phyloP scores from a whole-genome alignment of 257 asterid genomes.

The Knoxia roxburghii region DNA sequence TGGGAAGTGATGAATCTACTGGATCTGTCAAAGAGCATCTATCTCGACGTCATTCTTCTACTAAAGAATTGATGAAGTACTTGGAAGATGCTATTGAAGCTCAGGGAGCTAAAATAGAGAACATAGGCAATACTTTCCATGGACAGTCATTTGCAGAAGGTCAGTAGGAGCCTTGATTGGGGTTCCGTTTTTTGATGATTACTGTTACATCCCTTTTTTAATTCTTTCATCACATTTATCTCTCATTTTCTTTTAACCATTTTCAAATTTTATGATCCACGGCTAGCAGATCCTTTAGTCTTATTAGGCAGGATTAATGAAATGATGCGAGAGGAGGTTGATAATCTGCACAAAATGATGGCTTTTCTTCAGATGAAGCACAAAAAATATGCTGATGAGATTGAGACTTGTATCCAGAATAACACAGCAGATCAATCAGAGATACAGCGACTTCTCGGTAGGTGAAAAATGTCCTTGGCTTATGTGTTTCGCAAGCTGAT shows the following conservation, averaged over 20 bases:
- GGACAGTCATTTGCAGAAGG: conserved; percentile 74
- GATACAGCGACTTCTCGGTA: conserved; percentile 75
- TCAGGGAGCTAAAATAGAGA: conserved; percentile 59
- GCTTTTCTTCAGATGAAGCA: conserved; percentile 62
- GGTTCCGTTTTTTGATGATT: conserved; percentile 3
- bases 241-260: neutral
- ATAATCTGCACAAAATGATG: conserved; percentile 46
- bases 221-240: neutral
- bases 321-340: conserved; percentile 65
- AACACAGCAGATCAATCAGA: conserved; percentile 65
- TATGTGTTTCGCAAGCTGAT: neutral
- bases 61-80: conserved; percentile 62
- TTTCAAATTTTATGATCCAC: conserved; percentile 14
- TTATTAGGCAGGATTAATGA: conserved; percentile 58
- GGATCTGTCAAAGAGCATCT: conserved; percentile 56
- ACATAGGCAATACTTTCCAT: conserved; percentile 43
- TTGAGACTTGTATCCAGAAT: conserved; percentile 52
- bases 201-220: neutral
- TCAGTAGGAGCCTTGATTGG: conserved; percentile 28
- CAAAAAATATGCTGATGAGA: conserved; percentile 63
- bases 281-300: conserved; percentile 50
- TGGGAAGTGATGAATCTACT: conserved; percentile 36
- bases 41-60: conserved; percentile 56
- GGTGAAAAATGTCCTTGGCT: conserved; percentile 8
- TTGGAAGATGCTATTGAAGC: conserved; percentile 62